These are phyloP conservation scores for Quercus lobata DNA, from an alignment of 331 rosid genomes.

Conservation along the genomic window DNA sequence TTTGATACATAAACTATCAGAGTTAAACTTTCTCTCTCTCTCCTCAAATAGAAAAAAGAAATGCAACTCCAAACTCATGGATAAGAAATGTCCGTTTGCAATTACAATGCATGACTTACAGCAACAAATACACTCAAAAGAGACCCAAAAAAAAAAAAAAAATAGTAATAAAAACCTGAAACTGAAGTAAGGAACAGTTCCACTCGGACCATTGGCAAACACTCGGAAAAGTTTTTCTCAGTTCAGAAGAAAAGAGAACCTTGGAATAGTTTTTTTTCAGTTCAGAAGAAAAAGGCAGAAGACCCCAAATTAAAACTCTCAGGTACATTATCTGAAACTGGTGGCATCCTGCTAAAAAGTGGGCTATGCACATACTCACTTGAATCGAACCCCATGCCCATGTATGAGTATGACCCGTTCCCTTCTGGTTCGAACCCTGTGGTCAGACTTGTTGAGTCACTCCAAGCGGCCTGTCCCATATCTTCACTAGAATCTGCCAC, in stretches of 20 bases:
- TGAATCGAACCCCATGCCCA: constrained; percentile 11
- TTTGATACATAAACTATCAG: too few species aligned
- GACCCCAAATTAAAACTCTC: constrained; percentile 32
- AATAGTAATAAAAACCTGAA: not conserved
- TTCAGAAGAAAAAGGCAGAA: constrained; percentile 41
- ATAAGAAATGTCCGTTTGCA: not conserved
- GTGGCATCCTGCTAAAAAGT: constrained; percentile 33
- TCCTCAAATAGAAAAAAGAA: too few species aligned
- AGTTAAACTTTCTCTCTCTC: too few species aligned
- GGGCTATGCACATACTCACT: constrained; percentile 24
- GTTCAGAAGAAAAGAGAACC: not conserved
- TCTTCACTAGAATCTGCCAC: constrained; percentile 13
- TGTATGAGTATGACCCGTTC: constrained; percentile 15
- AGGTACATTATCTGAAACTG: constrained; percentile 28
- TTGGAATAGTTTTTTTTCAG: not conserved
- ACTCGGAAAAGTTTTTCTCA: not conserved
- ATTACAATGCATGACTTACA: not conserved
- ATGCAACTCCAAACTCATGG: too few species aligned
- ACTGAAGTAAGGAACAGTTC: not conserved
- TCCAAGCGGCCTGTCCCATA: constrained; percentile 5
- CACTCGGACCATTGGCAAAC: not conserved
- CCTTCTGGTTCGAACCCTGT: not conserved
- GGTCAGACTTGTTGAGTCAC: not conserved
- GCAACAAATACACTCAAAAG: not conserved
- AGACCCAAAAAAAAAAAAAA: not conserved